phyloP scores from a whole-genome alignment of 2,329 filamentous ascomycete genomes.

The Sporothrix sp. region DNA sequence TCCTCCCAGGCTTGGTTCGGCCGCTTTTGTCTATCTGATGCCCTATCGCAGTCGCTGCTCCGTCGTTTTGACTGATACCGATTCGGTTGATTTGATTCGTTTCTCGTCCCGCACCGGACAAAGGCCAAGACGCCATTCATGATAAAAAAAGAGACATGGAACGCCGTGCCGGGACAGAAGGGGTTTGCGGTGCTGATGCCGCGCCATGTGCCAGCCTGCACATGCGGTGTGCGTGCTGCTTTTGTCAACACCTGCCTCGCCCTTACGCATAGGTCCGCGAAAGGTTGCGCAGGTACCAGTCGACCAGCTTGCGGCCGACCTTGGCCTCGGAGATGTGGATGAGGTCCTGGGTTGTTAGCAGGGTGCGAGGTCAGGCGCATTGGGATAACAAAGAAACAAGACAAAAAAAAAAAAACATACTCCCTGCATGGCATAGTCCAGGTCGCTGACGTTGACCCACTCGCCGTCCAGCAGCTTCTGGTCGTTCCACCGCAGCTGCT shows the following conservation, averaged over 20 bases:
- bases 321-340: slow-evolving; percentile 99
- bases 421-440: slow-evolving; percentile 94
- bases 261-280: slow-evolving; percentile 75
- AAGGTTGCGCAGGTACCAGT: slow-evolving; percentile 98
- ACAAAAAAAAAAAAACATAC: slow-evolving; percentile 43
- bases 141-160: background rate
- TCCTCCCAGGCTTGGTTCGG: background rate
- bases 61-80: background rate
- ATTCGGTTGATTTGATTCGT: background rate
- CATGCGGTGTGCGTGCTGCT: background rate
- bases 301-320: slow-evolving; percentile 91
- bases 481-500: slow-evolving; percentile 90
- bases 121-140: slow-evolving; percentile 8
- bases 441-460: slow-evolving; percentile 82
- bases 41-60: background rate
- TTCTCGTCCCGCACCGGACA: background rate
- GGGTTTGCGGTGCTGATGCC: no score
- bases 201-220: no score
- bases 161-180: no score
- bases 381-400: background rate
- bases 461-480: slow-evolving; percentile 87
- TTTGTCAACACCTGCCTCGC: background rate
- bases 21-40: slow-evolving; percentile 1
- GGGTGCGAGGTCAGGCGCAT: no score
- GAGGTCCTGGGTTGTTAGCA: slow-evolving; percentile 54